Evolutionary conservation across 2,329 filamentous ascomycete species (phyloP).

Genomic region (Fusarium nodosum): DNA sequence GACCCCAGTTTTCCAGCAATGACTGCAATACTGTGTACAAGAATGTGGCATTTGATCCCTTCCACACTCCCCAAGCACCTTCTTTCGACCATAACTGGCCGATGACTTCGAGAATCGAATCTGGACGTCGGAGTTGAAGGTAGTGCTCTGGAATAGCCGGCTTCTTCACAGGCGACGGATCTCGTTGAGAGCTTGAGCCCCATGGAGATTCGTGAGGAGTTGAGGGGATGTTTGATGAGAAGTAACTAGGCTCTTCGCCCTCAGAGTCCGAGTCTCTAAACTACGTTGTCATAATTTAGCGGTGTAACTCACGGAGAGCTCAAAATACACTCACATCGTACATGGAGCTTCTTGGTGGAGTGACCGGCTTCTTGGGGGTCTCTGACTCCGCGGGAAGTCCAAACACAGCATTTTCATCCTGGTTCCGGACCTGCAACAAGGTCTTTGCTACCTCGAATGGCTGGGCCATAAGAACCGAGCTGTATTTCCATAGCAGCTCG

Average conservation of each 20-base stretch:
- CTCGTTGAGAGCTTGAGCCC: conserved; percentile 52
- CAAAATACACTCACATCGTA: conserved; percentile 52
- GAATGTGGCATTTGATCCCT: conserved; percentile 91
- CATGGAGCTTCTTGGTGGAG: conserved; percentile 54
- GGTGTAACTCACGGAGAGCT: conserved; percentile 24
- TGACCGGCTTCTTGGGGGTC: conserved; percentile 48
- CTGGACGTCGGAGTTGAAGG: conserved; percentile 78
- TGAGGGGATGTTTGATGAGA: conserved; percentile 74
- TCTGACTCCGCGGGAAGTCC: conserved; percentile 46
- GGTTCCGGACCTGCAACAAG: conserved; percentile 81
- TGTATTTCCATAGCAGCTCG: conserved; percentile 92
- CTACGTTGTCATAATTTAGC: conserved; percentile 48
- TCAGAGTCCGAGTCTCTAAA: conserved; percentile 75
- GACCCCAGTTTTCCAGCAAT: conserved; percentile 90
- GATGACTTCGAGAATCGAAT: conserved; percentile 88
- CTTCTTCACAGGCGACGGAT: conserved; percentile 53
- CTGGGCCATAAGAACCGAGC: conserved; percentile 87
- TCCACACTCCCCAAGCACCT: conserved; percentile 93
- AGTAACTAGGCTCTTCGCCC: conserved; percentile 85
- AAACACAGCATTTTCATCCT: conserved; percentile 62
- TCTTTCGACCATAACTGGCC: conserved; percentile 91
- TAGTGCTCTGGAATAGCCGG: conserved; percentile 65
- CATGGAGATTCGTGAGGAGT: conserved; percentile 65
- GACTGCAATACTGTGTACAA: conserved; percentile 89
- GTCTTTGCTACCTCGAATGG: conserved; percentile 98